phyloP scores from a whole-genome alignment of 75 land plant genomes.

The Azolla pinnata region DNA sequence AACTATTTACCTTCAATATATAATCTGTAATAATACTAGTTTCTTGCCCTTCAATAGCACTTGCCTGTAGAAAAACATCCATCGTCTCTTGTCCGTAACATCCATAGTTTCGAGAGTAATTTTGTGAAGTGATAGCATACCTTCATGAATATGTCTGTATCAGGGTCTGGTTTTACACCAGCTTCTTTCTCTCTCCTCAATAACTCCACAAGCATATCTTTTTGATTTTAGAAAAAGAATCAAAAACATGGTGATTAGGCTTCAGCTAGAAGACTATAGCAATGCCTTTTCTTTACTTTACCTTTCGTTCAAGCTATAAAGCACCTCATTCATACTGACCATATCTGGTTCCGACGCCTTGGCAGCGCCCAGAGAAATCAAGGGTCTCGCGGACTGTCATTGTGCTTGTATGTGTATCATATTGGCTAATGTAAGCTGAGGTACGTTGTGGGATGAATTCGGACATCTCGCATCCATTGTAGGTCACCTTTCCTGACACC shows the following conservation, averaged over 20 bases:
- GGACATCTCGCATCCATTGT: conserved; percentile 17
- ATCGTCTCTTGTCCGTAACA: too few relatives aligned
- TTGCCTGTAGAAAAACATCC: conserved; percentile 33
- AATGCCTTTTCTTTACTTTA: too few relatives aligned
- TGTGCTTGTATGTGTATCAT: conserved; percentile 14
- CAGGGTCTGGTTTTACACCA: conserved; percentile 73
- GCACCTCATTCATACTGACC: conserved; percentile 10
- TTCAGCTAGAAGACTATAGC: too few relatives aligned
- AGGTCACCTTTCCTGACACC: conserved; percentile 20
- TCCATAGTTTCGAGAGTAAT: too few relatives aligned
- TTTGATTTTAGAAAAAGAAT: too few relatives aligned
- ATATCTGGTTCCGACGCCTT: conserved; percentile 22
- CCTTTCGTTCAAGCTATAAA: too few relatives aligned
- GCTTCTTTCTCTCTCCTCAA: conserved; percentile 60
- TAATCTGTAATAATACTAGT: conserved; percentile 55
- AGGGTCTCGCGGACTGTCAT: conserved; percentile 28
- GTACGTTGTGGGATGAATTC: conserved; percentile 24
- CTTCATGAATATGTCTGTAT: conserved; percentile 85
- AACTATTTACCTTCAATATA: conserved; percentile 40
- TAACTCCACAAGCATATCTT: conserved; percentile 78
- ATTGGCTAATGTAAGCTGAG: conserved; percentile 22
- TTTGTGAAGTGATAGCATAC: conserved; percentile 29
- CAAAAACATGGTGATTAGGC: too few relatives aligned
- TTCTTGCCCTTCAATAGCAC: conserved; percentile 49
- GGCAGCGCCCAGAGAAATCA: conserved; percentile 18